Evolutionary conservation across 2,329 filamentous ascomycete species (phyloP).

Genomic region (Scytalidium lignicola): DNA sequence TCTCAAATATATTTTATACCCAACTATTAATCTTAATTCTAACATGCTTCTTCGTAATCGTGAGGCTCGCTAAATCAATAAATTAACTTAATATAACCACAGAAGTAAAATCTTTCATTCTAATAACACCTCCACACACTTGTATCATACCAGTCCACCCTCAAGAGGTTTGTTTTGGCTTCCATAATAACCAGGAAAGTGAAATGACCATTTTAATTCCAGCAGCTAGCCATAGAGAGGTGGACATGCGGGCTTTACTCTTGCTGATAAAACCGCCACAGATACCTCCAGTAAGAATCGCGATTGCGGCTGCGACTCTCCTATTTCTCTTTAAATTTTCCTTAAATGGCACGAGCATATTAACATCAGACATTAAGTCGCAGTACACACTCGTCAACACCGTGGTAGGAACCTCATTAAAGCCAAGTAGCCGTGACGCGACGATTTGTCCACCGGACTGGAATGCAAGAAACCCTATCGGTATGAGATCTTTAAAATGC

Average conservation of each 20-base stretch:
- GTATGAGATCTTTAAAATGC: conserved; percentile 38
- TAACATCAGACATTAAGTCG: conserved; percentile 66
- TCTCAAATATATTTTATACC: background rate
- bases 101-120: too few species aligned
- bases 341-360: conserved; percentile 35
- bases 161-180: conserved; percentile 17
- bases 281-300: conserved; percentile 49
- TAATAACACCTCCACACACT: background rate
- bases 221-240: conserved; percentile 40
- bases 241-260: conserved; percentile 44
- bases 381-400: conserved; percentile 80
- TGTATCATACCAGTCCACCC: background rate
- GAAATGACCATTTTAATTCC: conserved; percentile 51
- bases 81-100: too few species aligned
- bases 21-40: too few species aligned
- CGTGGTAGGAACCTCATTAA: conserved; percentile 68
- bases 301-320: conserved; percentile 42
- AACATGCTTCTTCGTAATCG: too few species aligned
- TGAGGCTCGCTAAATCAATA: too few species aligned
- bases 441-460: conserved; percentile 76
- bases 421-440: conserved; percentile 64
- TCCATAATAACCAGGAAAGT: conserved; percentile 57
- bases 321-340: conserved; percentile 49
- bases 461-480: conserved; percentile 51
- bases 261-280: conserved; percentile 50